These are phyloP conservation scores for Ustilago tritici DNA, from an alignment of 1,284 basidiomycete genomes.

Conservation along the genomic window DNA sequence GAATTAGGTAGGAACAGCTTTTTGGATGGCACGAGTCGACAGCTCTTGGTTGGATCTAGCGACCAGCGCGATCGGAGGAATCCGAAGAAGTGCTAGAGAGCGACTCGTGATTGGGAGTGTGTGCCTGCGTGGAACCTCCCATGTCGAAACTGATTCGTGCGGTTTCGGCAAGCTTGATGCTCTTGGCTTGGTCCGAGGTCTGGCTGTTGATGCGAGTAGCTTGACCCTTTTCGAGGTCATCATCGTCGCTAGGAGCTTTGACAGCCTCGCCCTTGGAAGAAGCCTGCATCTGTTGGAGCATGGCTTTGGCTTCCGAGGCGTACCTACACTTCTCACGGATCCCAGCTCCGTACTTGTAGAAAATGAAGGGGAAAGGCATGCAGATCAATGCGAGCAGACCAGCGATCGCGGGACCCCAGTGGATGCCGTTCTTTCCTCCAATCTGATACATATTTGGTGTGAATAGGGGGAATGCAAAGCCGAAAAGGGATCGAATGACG, in stretches of 20 bases:
- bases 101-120: slow-evolving; percentile 17
- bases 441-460: slow-evolving; percentile 73
- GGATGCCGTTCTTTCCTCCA: slow-evolving; percentile 74
- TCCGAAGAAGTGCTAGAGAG: background rate
- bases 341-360: slow-evolving; percentile 71
- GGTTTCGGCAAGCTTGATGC: slow-evolving; percentile 6
- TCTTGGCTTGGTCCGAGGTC: background rate
- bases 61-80: slow-evolving; percentile 2
- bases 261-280: slow-evolving; percentile 6
- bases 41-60: background rate
- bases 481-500: slow-evolving; percentile 77
- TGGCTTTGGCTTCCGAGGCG: slow-evolving; percentile 37
- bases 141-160: slow-evolving; percentile 14
- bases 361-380: slow-evolving; percentile 77
- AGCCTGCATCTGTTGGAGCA: slow-evolving; percentile 43
- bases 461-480: slow-evolving; percentile 74
- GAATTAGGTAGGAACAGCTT: background rate
- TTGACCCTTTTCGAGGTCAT: slow-evolving; percentile 30
- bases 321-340: slow-evolving; percentile 72
- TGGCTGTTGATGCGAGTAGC: slow-evolving; percentile 17
- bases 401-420: slow-evolving; percentile 80
- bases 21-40: background rate
- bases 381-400: slow-evolving; percentile 78
- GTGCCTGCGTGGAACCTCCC: slow-evolving; percentile 13
- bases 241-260: slow-evolving; percentile 6